These are phyloP conservation scores for Monsonia emarginata DNA, from an alignment of 441 rosid genomes.

Conservation along the genomic window DNA sequence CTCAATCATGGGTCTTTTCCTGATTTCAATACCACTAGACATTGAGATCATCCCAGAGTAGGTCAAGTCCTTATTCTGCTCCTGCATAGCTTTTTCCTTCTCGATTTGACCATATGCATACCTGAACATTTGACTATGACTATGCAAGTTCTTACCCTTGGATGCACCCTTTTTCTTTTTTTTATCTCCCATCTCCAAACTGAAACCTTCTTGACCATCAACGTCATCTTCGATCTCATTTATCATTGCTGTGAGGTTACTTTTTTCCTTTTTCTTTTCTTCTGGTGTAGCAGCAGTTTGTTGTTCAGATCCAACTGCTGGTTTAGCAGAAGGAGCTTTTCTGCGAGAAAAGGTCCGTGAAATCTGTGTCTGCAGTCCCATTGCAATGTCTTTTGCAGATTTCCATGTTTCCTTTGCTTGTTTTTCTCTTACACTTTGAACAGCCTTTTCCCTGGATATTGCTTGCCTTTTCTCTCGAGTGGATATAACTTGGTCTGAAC, in stretches of 20 bases:
- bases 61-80: constrained; percentile 71
- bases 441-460: constrained; percentile 79
- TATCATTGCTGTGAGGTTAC: constrained; percentile 65
- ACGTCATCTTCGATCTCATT: constrained; percentile 69
- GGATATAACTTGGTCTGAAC: constrained; percentile 88
- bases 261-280: constrained; percentile 15
- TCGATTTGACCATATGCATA: constrained; percentile 92
- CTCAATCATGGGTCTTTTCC: constrained; percentile 66
- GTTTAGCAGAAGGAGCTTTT: constrained; percentile 27
- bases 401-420: constrained; percentile 84
- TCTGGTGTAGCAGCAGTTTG: constrained; percentile 21
- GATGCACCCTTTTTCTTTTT: constrained; percentile 57
- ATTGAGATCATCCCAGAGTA: constrained; percentile 82
- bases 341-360: constrained; percentile 75
- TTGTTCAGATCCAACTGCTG: constrained; percentile 27
- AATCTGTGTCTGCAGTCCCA: constrained; percentile 52
- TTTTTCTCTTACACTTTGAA: constrained; percentile 68
- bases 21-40: constrained; percentile 59
- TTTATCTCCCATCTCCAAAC: constrained; percentile 62
- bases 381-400: constrained; percentile 69
- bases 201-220: constrained; percentile 44
- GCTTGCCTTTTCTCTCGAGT: constrained; percentile 78
- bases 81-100: constrained; percentile 85
- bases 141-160: constrained; percentile 66
- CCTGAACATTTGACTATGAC: constrained; percentile 89